A percentile compares a stretch with the other conserved stretches of the same genome.
Conservation (phyloP, 192 early-diverging fungal species). For the Tieghemiomyces parasiticus region DNA sequence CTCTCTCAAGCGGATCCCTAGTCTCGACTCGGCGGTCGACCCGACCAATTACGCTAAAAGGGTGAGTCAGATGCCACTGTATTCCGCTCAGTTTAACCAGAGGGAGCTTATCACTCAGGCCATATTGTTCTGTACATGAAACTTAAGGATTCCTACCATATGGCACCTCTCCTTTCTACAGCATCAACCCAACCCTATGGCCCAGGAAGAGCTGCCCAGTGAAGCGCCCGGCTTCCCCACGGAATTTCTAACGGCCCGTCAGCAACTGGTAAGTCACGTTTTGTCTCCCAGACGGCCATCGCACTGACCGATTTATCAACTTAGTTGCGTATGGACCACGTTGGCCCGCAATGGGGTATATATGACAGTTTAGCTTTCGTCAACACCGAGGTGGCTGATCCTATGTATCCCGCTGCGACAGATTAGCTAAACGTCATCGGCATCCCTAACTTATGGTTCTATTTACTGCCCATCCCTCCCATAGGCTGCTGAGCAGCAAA, state of each 20-base stretch:
- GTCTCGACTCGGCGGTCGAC: no score
- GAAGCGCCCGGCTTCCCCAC: neutral
- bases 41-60: no score
- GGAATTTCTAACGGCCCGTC: conserved; percentile 3
- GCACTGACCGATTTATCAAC: no score
- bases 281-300: neutral
- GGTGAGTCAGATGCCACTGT: no score
- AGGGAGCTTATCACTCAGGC: neutral
- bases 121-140: neutral
- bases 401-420: neutral
- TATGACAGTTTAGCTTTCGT: neutral
- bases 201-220: neutral
- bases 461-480: neutral
- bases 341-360: neutral
- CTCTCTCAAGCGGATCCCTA: no score
- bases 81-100: no score
- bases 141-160: neutral
- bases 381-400: neutral
- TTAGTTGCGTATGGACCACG: neutral
- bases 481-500: neutral
- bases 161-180: neutral
- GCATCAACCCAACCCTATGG: neutral
- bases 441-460: neutral
- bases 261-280: neutral
- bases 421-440: neutral